These are phyloP conservation scores for Microdochium trichocladiopsis DNA, from an alignment of 2,329 filamentous ascomycete species.

Conservation along the genomic window DNA sequence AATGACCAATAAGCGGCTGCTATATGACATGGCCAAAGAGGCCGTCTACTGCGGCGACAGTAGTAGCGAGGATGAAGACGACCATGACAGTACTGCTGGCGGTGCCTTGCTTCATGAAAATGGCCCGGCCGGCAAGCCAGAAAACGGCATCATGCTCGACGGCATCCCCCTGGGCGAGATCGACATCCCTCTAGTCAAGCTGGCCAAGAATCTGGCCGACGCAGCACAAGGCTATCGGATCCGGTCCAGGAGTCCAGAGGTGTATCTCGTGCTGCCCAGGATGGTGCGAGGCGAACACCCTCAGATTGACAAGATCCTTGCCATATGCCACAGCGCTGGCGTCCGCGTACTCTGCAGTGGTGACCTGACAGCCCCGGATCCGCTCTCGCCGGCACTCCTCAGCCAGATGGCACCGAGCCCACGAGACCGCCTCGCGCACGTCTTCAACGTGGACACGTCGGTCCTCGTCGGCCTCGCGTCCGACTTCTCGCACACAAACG, in stretches of 20 bases:
- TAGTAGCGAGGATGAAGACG: conserved; percentile 12
- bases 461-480: conserved; percentile 67
- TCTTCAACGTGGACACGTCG: conserved; percentile 58
- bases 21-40: conserved; percentile 23
- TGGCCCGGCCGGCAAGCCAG: too few species aligned
- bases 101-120: not conserved
- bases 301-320: conserved; percentile 17
- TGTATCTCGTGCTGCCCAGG: conserved; percentile 18
- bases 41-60: conserved; percentile 20
- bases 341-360: conserved; percentile 14
- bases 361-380: conserved; percentile 8
- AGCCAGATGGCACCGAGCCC: conserved; percentile 18
- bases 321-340: conserved; percentile 15
- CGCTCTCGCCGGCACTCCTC: conserved; percentile 13
- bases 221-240: conserved; percentile 19
- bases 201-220: conserved; percentile 14
- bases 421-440: conserved; percentile 12
- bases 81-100: not conserved
- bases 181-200: conserved; percentile 21
- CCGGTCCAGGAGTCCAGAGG: conserved; percentile 11
- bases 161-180: conserved; percentile 6
- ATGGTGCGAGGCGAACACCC: conserved; percentile 14
- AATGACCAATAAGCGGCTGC: conserved; percentile 19
- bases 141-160: not conserved
- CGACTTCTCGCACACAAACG: conserved; percentile 57